These are phyloP conservation scores for Carex parvula DNA, from an alignment of 176 grass and related monocot genomes.

Conservation along the genomic window DNA sequence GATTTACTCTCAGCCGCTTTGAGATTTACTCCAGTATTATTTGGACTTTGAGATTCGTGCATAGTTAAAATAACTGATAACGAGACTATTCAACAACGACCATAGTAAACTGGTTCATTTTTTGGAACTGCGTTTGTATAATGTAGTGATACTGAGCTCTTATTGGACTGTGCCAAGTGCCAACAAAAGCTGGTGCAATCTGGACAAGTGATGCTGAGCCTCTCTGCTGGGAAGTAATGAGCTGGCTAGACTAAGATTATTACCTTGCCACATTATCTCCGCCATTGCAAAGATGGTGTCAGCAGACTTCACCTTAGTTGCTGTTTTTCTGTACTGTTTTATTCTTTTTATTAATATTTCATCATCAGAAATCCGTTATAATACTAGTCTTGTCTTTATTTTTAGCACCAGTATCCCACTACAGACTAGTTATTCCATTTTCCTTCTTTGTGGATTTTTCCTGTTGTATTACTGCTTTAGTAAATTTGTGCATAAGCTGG, in stretches of 20 bases:
- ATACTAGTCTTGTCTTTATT: neutral
- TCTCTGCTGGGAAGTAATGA: too few species aligned
- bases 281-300: neutral
- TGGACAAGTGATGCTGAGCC: too few species aligned
- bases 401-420: neutral
- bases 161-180: neutral
- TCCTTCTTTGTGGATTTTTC: neutral
- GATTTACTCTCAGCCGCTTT: too few species aligned
- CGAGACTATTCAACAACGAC: neutral
- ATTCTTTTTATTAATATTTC: neutral
- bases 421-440: neutral
- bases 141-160: neutral
- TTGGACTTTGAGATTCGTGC: too few species aligned
- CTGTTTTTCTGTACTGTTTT: neutral
- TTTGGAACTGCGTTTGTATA: neutral
- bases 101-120: neutral
- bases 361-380: neutral
- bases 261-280: neutral
- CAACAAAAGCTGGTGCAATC: too few species aligned
- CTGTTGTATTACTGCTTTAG: neutral
- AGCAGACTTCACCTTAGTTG: neutral
- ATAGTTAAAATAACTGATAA: neutral
- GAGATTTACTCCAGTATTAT: too few species aligned
- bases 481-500: neutral
- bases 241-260: neutral